Percentiles rank a stretch among this genome's conserved stretches.
Evolutionary conservation across 805 yeast species (phyloP).

Genomic region (Yarrowia deformans): DNA sequence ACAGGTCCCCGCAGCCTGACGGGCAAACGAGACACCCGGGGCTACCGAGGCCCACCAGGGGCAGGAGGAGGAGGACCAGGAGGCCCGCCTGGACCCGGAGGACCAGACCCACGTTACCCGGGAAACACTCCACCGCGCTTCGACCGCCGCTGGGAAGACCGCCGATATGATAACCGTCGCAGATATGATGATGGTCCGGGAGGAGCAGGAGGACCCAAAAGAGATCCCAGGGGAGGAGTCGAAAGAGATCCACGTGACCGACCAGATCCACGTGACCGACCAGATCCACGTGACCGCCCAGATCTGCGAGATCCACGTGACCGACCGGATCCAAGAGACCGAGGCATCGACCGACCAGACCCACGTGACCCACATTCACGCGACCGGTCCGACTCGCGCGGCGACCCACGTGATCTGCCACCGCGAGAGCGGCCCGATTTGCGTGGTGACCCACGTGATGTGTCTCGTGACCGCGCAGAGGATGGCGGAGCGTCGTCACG

Average conservation of each 20-base stretch:
- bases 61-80: constrained; percentile 25
- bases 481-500: not conserved
- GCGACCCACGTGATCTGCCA: constrained; percentile 5
- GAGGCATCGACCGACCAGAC: not conserved
- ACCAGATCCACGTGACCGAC: not conserved
- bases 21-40: constrained; percentile 40
- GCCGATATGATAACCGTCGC: constrained; percentile 4
- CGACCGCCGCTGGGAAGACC: constrained; percentile 32
- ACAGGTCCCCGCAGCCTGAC: constrained; percentile 30
- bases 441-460: constrained; percentile 3
- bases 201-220: not conserved
- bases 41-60: constrained; percentile 38
- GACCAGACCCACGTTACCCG: constrained; percentile 14
- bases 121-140: constrained; percentile 28
- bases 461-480: not conserved
- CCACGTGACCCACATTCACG: not conserved
- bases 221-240: not conserved
- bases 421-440: constrained; percentile 1
- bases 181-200: constrained; percentile 15
- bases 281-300: not conserved
- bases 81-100: constrained; percentile 14
- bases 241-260: constrained; percentile 3
- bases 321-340: not conserved
- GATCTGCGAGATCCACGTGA: constrained; percentile 1
- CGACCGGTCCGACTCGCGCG: constrained; percentile 1